Percentiles rank a stretch among this genome's conserved stretches.
phyloP scores from a whole-genome alignment of 1,139 yeast genomes.

The Yamadazyma sp. region DNA sequence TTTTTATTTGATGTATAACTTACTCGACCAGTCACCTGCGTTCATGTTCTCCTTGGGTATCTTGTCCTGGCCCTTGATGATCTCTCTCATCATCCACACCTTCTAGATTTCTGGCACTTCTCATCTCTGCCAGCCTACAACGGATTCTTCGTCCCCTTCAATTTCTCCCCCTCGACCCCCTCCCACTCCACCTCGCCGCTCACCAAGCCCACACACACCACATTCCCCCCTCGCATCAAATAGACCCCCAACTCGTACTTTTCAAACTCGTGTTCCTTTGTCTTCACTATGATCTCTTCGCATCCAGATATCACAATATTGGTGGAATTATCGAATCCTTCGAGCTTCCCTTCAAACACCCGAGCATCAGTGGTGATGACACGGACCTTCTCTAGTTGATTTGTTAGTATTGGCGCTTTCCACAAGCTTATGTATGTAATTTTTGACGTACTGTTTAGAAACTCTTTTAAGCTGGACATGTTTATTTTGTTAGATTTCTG shows the following conservation, averaged over 20 bases:
- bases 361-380: conserved; percentile 86
- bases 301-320: conserved; percentile 67
- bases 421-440: conserved; percentile 5
- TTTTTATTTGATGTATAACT: no score
- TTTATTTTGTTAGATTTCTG: conserved; percentile 1
- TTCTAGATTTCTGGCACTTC: neutral
- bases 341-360: conserved; percentile 66
- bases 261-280: conserved; percentile 46
- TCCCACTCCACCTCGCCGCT: conserved; percentile 56
- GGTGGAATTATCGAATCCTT: conserved; percentile 81
- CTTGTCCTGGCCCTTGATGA: neutral
- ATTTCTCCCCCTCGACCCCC: conserved; percentile 37
- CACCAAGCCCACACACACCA: conserved; percentile 74
- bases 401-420: conserved; percentile 26
- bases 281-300: conserved; percentile 51
- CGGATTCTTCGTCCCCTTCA: conserved; percentile 42
- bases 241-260: conserved; percentile 58
- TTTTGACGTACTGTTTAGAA: conserved; percentile 40
- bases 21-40: no score
- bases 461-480: conserved; percentile 41
- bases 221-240: conserved; percentile 78
- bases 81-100: neutral
- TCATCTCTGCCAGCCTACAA: neutral
- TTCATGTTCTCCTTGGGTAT: neutral
- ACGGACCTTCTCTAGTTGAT: conserved; percentile 52